Percentiles rank a stretch among this genome's conserved stretches.
Conservation (phyloP, 176 grass and related monocot genomes). For the Oryza glaberrima region DNA sequence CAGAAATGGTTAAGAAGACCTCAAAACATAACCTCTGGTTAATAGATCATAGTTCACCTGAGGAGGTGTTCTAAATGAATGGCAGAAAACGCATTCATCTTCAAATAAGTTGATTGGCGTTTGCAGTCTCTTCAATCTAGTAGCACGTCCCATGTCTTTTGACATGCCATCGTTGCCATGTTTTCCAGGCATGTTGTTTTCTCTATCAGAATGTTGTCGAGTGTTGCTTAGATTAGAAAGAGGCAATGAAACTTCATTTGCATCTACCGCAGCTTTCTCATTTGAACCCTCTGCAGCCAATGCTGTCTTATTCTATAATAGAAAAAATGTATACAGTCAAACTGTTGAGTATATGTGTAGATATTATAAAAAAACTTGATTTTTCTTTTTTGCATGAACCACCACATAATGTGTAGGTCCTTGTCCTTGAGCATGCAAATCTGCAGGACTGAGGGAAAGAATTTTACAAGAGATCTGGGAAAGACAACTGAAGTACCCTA, state of each 20-base stretch:
- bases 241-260: neutral
- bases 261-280: neutral
- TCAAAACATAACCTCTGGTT: neutral
- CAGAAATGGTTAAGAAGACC: slow-evolving; percentile 18
- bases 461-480: neutral
- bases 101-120: slow-evolving; percentile 60
- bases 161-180: neutral
- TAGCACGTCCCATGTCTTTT: neutral
- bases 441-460: neutral
- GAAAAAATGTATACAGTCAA: neutral
- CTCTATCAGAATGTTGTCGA: neutral
- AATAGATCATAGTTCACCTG: slow-evolving; percentile 36
- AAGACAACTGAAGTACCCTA: neutral
- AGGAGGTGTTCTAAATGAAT: slow-evolving; percentile 60
- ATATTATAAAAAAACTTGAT: neutral
- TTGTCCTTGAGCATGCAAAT: neutral
- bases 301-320: slow-evolving; percentile 1
- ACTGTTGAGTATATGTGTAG: slow-evolving; percentile 9
- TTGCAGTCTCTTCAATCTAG: slow-evolving; percentile 8
- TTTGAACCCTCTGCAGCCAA: neutral
- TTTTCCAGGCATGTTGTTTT: slow-evolving; percentile 10
- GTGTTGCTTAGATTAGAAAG: slow-evolving; percentile 20
- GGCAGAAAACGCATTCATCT: slow-evolving; percentile 84
- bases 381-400: neutral
- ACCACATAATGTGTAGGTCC: neutral